Evolutionary conservation across 2,329 filamentous ascomycete species (phyloP).

Genomic region (Phaeophleospora eucalypticola): DNA sequence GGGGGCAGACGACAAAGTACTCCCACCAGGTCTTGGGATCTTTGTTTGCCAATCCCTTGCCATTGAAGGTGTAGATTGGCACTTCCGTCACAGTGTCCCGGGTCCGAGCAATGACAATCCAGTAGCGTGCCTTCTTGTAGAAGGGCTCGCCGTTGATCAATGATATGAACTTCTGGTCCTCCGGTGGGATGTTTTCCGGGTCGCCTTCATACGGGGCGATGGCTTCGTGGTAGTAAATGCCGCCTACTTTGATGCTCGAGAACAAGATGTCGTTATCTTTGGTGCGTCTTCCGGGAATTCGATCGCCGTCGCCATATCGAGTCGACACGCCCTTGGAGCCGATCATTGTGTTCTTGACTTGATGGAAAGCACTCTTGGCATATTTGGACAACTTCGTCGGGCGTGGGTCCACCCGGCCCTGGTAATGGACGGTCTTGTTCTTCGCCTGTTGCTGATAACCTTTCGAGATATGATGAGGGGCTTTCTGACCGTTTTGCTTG

Average conservation of each 20-base stretch:
- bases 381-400: no score
- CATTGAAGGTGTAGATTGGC: background rate
- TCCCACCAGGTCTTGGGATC: background rate
- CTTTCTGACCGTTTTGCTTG: no score
- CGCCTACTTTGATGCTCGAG: background rate
- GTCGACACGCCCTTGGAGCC: no score
- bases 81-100: background rate
- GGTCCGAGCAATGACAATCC: background rate
- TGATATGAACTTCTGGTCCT: background rate
- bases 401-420: no score
- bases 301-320: no score
- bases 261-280: background rate
- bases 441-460: no score
- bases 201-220: background rate
- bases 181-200: background rate
- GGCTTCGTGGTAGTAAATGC: background rate
- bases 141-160: background rate
- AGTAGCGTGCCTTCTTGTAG: background rate
- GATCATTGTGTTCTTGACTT: no score
- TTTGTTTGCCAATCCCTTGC: background rate
- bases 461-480: no score
- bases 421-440: no score
- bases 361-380: no score
- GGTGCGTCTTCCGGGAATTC: no score
- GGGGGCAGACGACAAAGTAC: background rate